Base-by-base conservation (phyloP, 2,329 filamentous ascomycete species). In the Arthrocladium fulminans region DNA sequence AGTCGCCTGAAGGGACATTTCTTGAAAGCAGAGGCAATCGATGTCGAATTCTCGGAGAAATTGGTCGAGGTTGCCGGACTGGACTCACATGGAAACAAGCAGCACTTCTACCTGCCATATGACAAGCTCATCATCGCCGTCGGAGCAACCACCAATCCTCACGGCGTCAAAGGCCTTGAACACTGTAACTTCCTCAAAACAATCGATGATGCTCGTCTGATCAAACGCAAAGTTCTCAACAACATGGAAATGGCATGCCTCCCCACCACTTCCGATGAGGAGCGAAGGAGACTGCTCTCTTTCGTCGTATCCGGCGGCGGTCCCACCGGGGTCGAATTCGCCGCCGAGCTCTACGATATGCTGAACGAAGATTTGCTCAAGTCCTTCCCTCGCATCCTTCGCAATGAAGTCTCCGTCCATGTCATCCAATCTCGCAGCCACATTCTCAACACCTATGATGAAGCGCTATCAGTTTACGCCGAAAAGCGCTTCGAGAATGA, bases 401-500 rank as follows among this genome's bases (percentile, higher is more conserved):
- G 92, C 53, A 97, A 97, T 63, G 88, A 98, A 65, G 94, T 98
- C 42, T 97, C 92, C 0, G 90, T 98, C 1, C 94, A 98, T 62
- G 76, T 98, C 40, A 96, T 98, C 53, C 92, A 98, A 63, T 94
- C 88, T 60, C 80, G 92, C 51, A 83, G 85, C 34, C 92, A 98
- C 59, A 98, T 98, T 54, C 74, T 98, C 24, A 98, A 98, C 70
- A 98, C 92, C 0, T 98, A 98, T 63, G 92, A 98, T 56, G 92
- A 98, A 68, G 84, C 88, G 0, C 76, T 98, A 1, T 96, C 89
- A 9, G 81, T 82, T 62, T 98, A 94, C 63, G 90, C 92, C 17
- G 92, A 98, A 68, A 80, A 86, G 46, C 83, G 86, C 35, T 96
- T 98, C 61, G 80, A 85, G 15, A 87, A 92, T 60, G 92, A 98